A percentile compares a stretch with the other conserved stretches of the same genome.
phyloP scores from a whole-genome alignment of 768 basidiomycete genomes.

The Trametes cubensis region DNA sequence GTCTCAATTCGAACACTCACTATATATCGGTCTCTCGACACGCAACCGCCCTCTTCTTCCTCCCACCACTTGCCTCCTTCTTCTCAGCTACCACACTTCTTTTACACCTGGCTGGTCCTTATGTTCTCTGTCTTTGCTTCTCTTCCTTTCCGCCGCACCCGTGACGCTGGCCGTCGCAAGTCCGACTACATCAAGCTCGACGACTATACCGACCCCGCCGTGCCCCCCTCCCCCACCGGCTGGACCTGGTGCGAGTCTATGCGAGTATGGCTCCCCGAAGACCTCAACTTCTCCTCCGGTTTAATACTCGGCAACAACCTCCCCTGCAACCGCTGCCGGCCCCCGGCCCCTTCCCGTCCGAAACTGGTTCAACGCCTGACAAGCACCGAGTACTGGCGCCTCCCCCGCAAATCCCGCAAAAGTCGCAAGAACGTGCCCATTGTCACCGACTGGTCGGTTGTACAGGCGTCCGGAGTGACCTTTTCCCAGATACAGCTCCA shows the following conservation, averaged over 20 bases:
- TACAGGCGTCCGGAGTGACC: constrained; percentile 1
- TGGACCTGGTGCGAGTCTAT: constrained; percentile 20
- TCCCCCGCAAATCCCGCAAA: not conserved
- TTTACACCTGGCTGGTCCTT: not conserved
- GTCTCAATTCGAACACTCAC: not conserved
- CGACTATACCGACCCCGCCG: constrained; percentile 7
- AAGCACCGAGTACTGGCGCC: not conserved
- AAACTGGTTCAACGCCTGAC: not conserved
- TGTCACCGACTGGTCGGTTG: constrained; percentile 8
- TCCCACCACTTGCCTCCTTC: not conserved
- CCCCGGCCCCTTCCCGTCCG: not conserved
- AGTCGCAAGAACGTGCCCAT: not conserved
- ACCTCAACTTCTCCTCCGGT: constrained; percentile 7
- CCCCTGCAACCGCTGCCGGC: constrained; percentile 6
- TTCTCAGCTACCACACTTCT: not conserved
- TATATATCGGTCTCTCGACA: not conserved
- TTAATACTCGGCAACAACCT: constrained; percentile 7
- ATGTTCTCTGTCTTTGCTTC: constrained; percentile 1
- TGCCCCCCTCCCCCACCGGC: constrained; percentile 5
- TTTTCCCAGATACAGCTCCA: constrained; percentile 7
- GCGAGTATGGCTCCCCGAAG: constrained; percentile 17
- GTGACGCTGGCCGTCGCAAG: constrained; percentile 12
- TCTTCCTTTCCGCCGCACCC: not conserved
- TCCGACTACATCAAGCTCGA: constrained; percentile 6
- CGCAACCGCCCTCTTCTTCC: not conserved